Evolutionary conservation across 2,329 filamentous ascomycete species (phyloP), one percentile per base, ranked within the genome.

Genomic region (Claviceps fusiformis): DNA sequence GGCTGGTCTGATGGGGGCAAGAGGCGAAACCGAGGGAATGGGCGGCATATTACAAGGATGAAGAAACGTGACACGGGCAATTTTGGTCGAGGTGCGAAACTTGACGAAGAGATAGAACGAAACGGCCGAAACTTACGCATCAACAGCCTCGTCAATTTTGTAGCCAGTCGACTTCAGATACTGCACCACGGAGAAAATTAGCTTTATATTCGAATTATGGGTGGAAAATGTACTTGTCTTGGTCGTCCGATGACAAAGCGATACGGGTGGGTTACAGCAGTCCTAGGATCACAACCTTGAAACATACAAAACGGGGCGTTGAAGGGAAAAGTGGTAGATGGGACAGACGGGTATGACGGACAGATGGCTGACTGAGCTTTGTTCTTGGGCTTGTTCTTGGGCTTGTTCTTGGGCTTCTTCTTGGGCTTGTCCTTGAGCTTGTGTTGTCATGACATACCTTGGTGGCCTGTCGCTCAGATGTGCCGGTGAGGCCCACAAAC

Each of bases 131-230:
- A 80, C 79, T 79, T 72, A 82, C 79, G 73, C 67, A 69, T 82
- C 77, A 51, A 80, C 68, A 44, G 79, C 79, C 56, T 77, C 71
- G 55, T 80, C 74, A 7, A 81, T 63, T 62, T 74, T 77, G 63
- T 75, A 81, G 49, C 70, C 69, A 6, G 72, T 64, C 50, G 68
- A 71, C 60, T 74, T 80, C 27, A 78, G 69, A 59, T 69, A 78
- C 76, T 79, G 57, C 56, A 57, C 54, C 41, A 31, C 57, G 48
- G 51, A 35, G 11, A 54, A 56, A 1, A 58, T 67, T 61, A 67
- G 65, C 61, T 44, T 45, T 17, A 33, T 7, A 39, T n/a, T 44
- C 35, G 50, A 43, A 52, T 43, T 13, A 3, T n/a, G 52, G 45
- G 11, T 17, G 13, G 17, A n/a, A 7, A 33, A 44, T 50, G 10